A percentile compares a stretch with the other conserved stretches of the same genome.
phyloP scores from a whole-genome alignment of 352 stramenopile species.

The Elongisporangium prolatum region DNA sequence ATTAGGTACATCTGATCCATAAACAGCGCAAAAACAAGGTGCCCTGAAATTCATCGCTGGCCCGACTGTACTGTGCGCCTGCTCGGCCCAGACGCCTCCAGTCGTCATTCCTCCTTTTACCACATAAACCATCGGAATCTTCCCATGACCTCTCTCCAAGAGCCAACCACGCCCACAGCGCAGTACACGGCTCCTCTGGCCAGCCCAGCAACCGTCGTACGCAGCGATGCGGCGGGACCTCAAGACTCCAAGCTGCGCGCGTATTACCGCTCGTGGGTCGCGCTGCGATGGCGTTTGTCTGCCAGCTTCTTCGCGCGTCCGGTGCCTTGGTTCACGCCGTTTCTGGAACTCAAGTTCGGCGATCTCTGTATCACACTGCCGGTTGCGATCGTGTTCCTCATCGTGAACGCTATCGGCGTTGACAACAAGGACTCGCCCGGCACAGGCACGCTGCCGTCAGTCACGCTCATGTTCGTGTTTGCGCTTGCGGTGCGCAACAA shows the following conservation, averaged over 20 bases:
- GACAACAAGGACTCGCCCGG: constrained; percentile 11
- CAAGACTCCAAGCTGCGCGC: not conserved
- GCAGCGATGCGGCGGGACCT: not conserved
- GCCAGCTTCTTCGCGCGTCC: constrained; percentile 21
- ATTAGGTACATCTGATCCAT: no score
- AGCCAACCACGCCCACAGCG: not conserved
- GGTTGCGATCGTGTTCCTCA: constrained; percentile 11
- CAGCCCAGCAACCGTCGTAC: not conserved
- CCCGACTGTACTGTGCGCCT: no score
- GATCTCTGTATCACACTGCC: constrained; percentile 29
- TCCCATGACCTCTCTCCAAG: not conserved
- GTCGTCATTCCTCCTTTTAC: no score
- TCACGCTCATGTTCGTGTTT: constrained; percentile 34
- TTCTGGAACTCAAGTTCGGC: constrained; percentile 29
- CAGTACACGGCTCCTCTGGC: not conserved
- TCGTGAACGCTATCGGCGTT: constrained; percentile 12
- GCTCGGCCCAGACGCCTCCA: no score
- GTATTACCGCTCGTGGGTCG: constrained; percentile 10
- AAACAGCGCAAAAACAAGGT: no score
- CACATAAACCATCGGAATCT: no score
- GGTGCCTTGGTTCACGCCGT: constrained; percentile 21
- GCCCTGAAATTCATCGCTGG: no score
- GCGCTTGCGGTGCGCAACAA: constrained; percentile 47
- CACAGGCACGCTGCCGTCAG: constrained; percentile 16
- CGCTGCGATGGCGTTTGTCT: constrained; percentile 28